Conservation (phyloP, 805 yeast species). For the Candida rishiriensis region DNA sequence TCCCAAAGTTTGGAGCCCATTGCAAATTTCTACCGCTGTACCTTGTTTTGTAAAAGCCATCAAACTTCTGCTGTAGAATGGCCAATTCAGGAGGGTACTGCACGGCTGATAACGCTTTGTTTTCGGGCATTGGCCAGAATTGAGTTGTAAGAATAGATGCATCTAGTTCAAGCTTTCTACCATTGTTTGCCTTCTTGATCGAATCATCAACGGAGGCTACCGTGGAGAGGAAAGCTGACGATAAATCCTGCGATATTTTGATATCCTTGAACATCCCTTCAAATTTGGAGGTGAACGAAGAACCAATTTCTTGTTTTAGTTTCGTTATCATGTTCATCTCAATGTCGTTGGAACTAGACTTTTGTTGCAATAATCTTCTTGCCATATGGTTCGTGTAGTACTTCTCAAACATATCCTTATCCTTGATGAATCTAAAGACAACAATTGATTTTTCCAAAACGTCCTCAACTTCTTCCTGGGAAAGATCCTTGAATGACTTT, state of each 20-base stretch:
- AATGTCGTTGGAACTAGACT: conserved; percentile 46
- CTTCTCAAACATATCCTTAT: conserved; percentile 82
- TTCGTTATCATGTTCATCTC: conserved; percentile 67
- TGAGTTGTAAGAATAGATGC: conserved; percentile 56
- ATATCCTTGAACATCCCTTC: conserved; percentile 88
- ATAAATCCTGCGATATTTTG: conserved; percentile 47
- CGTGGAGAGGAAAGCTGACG: conserved; percentile 33
- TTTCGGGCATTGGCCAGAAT: conserved; percentile 61
- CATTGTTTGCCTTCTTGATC: conserved; percentile 18
- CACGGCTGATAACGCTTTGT: conserved; percentile 31
- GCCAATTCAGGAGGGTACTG: conserved; percentile 42
- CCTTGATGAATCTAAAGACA: conserved; percentile 65
- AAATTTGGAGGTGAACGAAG: conserved; percentile 70
- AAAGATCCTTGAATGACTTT: conserved; percentile 42
- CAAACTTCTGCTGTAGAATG: conserved; percentile 41
- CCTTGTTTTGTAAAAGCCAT: conserved; percentile 43
- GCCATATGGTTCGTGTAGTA: conserved; percentile 85
- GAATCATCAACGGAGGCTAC: conserved; percentile 12
- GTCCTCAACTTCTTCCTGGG: conserved; percentile 41
- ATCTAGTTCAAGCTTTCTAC: conserved; percentile 38
- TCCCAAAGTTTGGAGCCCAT: conserved; percentile 85
- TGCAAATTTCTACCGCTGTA: conserved; percentile 55
- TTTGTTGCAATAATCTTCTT: conserved; percentile 58
- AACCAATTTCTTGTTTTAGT: conserved; percentile 72
- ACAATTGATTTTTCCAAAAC: conserved; percentile 52